phyloP scores from a whole-genome alignment of 2,329 filamentous ascomycete species.

The Alternaria gansuensis region DNA sequence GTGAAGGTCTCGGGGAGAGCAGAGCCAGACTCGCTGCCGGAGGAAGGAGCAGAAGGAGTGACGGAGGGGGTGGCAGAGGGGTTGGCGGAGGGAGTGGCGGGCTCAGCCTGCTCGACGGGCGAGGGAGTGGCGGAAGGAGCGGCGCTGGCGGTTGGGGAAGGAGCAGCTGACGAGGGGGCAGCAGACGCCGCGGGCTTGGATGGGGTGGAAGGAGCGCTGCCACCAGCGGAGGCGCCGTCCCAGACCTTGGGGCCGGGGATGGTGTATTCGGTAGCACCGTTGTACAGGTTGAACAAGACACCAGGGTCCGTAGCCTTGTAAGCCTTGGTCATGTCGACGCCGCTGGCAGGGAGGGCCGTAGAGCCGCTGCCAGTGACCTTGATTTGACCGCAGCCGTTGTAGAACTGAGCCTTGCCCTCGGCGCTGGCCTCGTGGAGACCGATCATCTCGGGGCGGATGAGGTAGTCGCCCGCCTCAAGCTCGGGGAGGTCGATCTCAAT shows the following conservation, averaged over 20 bases:
- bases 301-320: conserved; percentile 54
- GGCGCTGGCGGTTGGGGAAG: conserved; percentile 12
- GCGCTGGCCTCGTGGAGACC: conserved; percentile 53
- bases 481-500: conserved; percentile 52
- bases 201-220: conserved; percentile 25
- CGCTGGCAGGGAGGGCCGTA: conserved; percentile 40
- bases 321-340: conserved; percentile 58
- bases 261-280: conserved; percentile 43
- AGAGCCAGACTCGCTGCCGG: conserved; percentile 28
- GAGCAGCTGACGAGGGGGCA: conserved; percentile 12
- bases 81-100: conserved; percentile 20
- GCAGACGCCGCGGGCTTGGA: conserved; percentile 13
- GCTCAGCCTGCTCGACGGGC: conserved; percentile 14
- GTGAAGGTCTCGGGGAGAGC: conserved; percentile 44
- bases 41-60: conserved; percentile 21
- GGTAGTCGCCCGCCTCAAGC: conserved; percentile 52
- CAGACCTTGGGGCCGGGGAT: conserved; percentile 54
- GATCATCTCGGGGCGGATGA: conserved; percentile 56
- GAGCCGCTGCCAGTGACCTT: conserved; percentile 47
- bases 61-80: conserved; percentile 14
- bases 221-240: conserved; percentile 35
- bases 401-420: conserved; percentile 54
- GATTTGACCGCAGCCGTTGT: conserved; percentile 56
- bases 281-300: conserved; percentile 55
- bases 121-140: conserved; percentile 21